A percentile compares a stretch with the other conserved stretches of the same genome.
Evolutionary conservation across 768 basidiomycete genomes (phyloP).

Genomic region (Phlebiopsis gigantea): DNA sequence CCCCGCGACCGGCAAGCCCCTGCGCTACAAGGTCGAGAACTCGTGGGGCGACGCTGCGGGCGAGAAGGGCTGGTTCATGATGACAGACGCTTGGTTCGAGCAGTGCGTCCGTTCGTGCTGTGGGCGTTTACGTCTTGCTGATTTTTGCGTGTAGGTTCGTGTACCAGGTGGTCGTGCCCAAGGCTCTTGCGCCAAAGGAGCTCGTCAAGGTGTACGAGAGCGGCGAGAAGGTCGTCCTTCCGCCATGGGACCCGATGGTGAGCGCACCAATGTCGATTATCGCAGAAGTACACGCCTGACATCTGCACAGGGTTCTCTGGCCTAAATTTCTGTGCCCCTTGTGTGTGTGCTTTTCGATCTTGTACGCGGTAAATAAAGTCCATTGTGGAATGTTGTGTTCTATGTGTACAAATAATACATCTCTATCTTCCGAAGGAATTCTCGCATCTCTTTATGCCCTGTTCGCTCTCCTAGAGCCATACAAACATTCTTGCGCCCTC

Average conservation of each 20-base stretch:
- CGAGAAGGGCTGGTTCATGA: conserved; percentile 85
- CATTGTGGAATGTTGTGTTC: not conserved
- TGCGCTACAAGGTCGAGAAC: conserved; percentile 97
- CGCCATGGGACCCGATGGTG: conserved; percentile 92
- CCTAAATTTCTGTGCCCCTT: not conserved
- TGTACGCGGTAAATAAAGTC: not conserved
- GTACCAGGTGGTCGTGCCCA: conserved; percentile 90
- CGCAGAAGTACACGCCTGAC: no score
- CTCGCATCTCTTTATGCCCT: no score
- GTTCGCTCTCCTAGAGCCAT: no score
- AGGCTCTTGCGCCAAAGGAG: conserved; percentile 71
- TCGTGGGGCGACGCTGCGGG: conserved; percentile 80
- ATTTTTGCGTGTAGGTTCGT: conserved; percentile 51
- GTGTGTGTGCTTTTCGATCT: not conserved
- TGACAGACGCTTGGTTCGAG: conserved; percentile 91
- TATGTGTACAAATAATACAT: not conserved
- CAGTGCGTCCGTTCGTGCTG: conserved; percentile 47
- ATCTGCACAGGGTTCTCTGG: not conserved
- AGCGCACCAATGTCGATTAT: conserved; percentile 10
- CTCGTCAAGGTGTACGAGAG: conserved; percentile 77
- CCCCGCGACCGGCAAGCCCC: conserved; percentile 51
- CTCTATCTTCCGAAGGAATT: not conserved
- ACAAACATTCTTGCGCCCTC: no score
- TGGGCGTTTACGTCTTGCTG: not conserved
- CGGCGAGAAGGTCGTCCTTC: conserved; percentile 60